Percentiles rank a stretch among this genome's conserved stretches.
Conservation (phyloP, 2,329 filamentous ascomycete species). For the Aspergillus sergii region DNA sequence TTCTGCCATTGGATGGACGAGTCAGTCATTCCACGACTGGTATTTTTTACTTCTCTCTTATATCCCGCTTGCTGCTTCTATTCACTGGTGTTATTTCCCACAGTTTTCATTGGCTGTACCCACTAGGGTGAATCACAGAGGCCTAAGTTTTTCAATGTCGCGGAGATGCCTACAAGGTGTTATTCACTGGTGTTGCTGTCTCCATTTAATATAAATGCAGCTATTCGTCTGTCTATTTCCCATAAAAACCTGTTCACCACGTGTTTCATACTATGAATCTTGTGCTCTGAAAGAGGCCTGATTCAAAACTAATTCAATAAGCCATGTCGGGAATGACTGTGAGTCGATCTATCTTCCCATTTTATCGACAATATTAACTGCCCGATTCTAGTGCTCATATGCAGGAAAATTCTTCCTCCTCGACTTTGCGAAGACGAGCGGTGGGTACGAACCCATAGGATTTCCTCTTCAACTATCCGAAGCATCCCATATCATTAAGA, state of each 20-base stretch:
- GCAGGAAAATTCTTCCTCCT: not conserved
- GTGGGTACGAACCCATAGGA: not conserved
- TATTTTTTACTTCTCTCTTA: not conserved
- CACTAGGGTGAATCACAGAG: not conserved
- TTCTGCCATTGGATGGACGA: not conserved
- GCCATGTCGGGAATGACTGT: not conserved
- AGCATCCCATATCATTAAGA: not conserved
- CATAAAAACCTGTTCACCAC: not conserved
- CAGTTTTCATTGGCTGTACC: not conserved
- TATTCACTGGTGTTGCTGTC: not conserved
- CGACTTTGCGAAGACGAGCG: not conserved
- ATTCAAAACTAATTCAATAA: not conserved
- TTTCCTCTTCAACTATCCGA: not conserved
- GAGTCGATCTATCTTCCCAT: not conserved
- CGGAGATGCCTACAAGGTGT: not conserved
- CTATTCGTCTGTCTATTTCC: not conserved
- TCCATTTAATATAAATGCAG: not conserved
- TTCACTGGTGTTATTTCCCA: not conserved
- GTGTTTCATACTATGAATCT: not conserved
- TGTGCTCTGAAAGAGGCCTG: not conserved
- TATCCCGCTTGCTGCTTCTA: not conserved
- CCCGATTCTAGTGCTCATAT: not conserved
- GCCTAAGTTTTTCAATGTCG: no score
- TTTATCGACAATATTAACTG: not conserved
- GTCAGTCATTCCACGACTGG: not conserved